Evolutionary conservation across 805 yeast genomes (phyloP).

Genomic region (Cyberlindnera mississippiensis): DNA sequence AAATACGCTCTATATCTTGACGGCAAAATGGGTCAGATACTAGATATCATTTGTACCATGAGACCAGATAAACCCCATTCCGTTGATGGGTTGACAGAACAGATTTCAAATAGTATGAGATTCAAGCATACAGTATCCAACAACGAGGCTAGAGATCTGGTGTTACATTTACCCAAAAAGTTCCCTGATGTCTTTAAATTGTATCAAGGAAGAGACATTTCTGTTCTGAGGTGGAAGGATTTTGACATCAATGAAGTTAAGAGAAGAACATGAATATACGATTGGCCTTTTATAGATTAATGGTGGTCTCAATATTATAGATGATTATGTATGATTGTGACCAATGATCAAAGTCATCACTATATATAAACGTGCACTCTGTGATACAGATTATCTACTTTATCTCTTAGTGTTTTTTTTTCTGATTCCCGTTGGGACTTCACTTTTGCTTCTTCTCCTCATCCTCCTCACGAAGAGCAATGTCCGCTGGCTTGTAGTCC

Average conservation of each 20-base stretch:
- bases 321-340: no score
- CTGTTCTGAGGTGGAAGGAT: constrained; percentile 25
- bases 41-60: constrained; percentile 28
- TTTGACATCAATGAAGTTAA: constrained; percentile 20
- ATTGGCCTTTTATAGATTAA: background rate
- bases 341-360: no score
- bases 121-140: constrained; percentile 16
- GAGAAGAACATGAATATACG: background rate
- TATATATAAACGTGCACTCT: background rate
- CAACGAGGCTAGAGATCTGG: constrained; percentile 23
- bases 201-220: constrained; percentile 11
- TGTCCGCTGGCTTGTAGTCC: constrained; percentile 91
- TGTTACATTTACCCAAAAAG: constrained; percentile 12
- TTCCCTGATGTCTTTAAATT: constrained; percentile 22
- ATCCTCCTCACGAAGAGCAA: constrained; percentile 46
- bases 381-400: no score
- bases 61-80: constrained; percentile 24
- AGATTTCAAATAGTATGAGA: constrained; percentile 17
- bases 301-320: background rate
- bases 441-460: constrained; percentile 2
- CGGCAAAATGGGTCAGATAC: constrained; percentile 29
- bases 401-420: background rate
- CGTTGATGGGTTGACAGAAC: constrained; percentile 17
- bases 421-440: no score
- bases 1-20: constrained; percentile 24